Base-by-base conservation (phyloP, 2,329 filamentous ascomycete genomes). In the Ustulina deusta region DNA sequence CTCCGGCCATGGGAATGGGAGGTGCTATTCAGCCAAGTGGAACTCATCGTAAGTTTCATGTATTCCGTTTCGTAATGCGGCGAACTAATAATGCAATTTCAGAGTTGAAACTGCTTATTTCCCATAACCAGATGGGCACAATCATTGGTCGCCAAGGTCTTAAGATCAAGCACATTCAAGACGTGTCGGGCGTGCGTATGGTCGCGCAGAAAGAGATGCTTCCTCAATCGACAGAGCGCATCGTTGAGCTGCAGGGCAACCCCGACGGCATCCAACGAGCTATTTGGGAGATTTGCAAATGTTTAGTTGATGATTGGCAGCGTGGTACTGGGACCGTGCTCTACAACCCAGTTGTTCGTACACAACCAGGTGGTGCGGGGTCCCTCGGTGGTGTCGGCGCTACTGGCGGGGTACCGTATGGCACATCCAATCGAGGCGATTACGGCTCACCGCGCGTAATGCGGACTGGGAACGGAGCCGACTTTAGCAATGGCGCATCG, bases 161-260 rank as follows among this genome's bases (percentile, higher is more conserved):
- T 74, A 99, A 98, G 86, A 99, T 99, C 86, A 99, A 99, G 87
- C 93, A 97, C 80, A 99, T 99, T 74, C 96, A 99, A 81, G 96
- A 99, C 80, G 91, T 90, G 34, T 98, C 96, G 5, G 94, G 94
- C 72, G 96, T 98, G 66, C 94, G 96, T 78, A 99, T 99, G 96
- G 94, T 99, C 56, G 96, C 96, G 46, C 96, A 99, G 82, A 99
- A 99, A 84, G 96, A 99, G 78, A 99, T 99, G 96, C 90, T 99
- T 7, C 96, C 96, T 40, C 96, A 99, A 81, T 99, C 96, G 6
- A 99, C 96, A 38, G 96, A 99, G 85, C 92, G 96, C 72, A 94
- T 99, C 75, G 96, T 99, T 72, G 96, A 99, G 79, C 91, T 99
- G 52, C 94, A 97, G 80, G 96, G 96, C 74, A 95, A 92, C 20